Percentiles rank a stretch among this genome's conserved stretches.
phyloP scores from a whole-genome alignment of 495 filamentous ascomycete species.

The Tuber aestivum region DNA sequence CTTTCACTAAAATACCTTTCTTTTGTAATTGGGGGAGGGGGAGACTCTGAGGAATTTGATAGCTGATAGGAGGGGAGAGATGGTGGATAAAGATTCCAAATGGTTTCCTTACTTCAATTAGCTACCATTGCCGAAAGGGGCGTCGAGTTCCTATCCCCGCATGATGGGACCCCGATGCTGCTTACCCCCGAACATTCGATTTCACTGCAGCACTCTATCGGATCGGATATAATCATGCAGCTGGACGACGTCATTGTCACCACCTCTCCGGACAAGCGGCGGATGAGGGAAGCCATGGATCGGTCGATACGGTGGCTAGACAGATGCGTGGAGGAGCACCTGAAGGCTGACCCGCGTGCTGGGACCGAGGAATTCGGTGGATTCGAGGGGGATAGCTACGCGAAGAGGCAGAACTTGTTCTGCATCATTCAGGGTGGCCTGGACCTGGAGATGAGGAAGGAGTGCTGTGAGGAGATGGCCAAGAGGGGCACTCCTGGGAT shows the following conservation, averaged over 20 bases:
- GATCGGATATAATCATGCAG: slow-evolving; percentile 99
- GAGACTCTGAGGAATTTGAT: neutral
- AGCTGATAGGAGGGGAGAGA: neutral
- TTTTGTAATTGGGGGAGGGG: neutral
- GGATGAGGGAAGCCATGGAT: slow-evolving; percentile 93
- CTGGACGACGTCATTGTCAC: slow-evolving; percentile 95
- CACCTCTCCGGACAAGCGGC: slow-evolving; percentile 75
- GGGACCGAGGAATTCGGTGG: slow-evolving; percentile 29
- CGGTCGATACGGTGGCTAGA: slow-evolving; percentile 98
- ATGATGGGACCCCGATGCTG: slow-evolving; percentile 94
- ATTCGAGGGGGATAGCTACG: slow-evolving; percentile 29
- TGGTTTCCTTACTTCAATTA: slow-evolving; percentile 93
- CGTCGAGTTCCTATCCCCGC: slow-evolving; percentile 87
- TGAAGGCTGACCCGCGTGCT: slow-evolving; percentile 55
- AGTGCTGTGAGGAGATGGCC: slow-evolving; percentile 87
- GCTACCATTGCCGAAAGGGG: slow-evolving; percentile 93
- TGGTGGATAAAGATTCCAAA: slow-evolving; percentile 71
- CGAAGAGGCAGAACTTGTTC: slow-evolving; percentile 79
- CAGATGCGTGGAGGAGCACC: slow-evolving; percentile 86
- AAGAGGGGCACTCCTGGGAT: slow-evolving; percentile 88
- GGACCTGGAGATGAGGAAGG: slow-evolving; percentile 76
- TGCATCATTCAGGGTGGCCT: slow-evolving; percentile 97
- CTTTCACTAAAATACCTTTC: neutral
- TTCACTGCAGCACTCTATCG: slow-evolving; percentile 90
- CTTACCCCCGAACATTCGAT: slow-evolving; percentile 97